A percentile compares a stretch with the other conserved stretches of the same genome.
phyloP scores from a whole-genome alignment of 352 stramenopile species.

The Pythium brassicae region DNA sequence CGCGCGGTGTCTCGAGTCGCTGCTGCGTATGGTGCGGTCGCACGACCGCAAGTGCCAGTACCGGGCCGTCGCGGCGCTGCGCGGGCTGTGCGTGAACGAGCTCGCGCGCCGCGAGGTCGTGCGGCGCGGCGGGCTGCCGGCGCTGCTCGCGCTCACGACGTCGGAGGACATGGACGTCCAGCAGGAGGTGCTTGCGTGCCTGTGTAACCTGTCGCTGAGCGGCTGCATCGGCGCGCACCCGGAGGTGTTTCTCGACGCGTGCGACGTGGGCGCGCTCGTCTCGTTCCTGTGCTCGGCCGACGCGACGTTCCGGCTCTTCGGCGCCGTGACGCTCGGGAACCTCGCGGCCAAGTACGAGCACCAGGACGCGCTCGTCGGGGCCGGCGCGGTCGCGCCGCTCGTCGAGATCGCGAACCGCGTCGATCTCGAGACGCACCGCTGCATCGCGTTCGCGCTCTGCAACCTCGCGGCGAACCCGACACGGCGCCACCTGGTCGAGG shows the following conservation, averaged over 20 bases:
- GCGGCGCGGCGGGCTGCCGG: constrained; percentile 73
- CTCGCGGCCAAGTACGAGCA: constrained; percentile 80
- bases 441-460: constrained; percentile 95
- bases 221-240: constrained; percentile 92
- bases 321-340: constrained; percentile 94
- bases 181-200: constrained; percentile 92
- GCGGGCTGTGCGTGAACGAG: constrained; percentile 89
- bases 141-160: constrained; percentile 87
- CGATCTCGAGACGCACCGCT: constrained; percentile 94
- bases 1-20: constrained; percentile 36
- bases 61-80: constrained; percentile 85
- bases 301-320: constrained; percentile 94
- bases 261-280: constrained; percentile 90
- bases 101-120: constrained; percentile 89
- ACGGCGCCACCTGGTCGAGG: constrained; percentile 89
- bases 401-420: constrained; percentile 90
- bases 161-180: constrained; percentile 94
- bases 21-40: constrained; percentile 53
- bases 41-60: constrained; percentile 86
- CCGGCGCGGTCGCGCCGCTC: constrained; percentile 87
- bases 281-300: constrained; percentile 94
- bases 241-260: constrained; percentile 84
- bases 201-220: constrained; percentile 96
- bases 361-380: constrained; percentile 78
- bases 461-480: constrained; percentile 90